Evolutionary conservation across 192 early-diverging fungal genomes (phyloP).

Genomic region (Spizellomyces punctatus): DNA sequence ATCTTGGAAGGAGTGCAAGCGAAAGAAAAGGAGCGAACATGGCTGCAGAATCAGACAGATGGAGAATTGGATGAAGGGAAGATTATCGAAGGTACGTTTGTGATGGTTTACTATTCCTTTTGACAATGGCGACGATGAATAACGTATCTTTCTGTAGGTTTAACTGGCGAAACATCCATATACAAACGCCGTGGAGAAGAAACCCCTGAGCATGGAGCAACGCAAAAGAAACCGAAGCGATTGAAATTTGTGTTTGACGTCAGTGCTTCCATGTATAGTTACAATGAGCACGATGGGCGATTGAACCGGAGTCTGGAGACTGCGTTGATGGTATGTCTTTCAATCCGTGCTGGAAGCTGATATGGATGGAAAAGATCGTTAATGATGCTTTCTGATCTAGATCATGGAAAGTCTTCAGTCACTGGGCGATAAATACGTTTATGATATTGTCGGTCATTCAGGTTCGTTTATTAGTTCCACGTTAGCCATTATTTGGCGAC

Average conservation of each 20-base stretch:
- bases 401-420: constrained; percentile 75
- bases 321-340: constrained; percentile 31
- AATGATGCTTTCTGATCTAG: constrained; percentile 11
- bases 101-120: not conserved
- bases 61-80: constrained; percentile 83
- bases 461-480: not conserved
- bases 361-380: not conserved
- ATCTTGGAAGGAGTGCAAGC: constrained; percentile 77
- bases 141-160: constrained; percentile 54
- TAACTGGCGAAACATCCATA: constrained; percentile 76
- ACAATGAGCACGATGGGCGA: constrained; percentile 50
- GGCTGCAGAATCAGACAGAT: constrained; percentile 77
- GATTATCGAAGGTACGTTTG: constrained; percentile 44
- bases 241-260: constrained; percentile 82
- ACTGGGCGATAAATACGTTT: constrained; percentile 79
- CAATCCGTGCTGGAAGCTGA: not conserved
- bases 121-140: not conserved
- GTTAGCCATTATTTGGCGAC: not conserved
- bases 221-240: constrained; percentile 74
- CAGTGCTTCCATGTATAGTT: constrained; percentile 54
- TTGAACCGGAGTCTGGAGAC: constrained; percentile 47
- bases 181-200: constrained; percentile 83
- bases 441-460: constrained; percentile 76
- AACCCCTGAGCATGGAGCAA: constrained; percentile 66
- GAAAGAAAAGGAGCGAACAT: constrained; percentile 80